phyloP scores from a whole-genome alignment of 75 land plant genomes.

The Pinus taeda region DNA sequence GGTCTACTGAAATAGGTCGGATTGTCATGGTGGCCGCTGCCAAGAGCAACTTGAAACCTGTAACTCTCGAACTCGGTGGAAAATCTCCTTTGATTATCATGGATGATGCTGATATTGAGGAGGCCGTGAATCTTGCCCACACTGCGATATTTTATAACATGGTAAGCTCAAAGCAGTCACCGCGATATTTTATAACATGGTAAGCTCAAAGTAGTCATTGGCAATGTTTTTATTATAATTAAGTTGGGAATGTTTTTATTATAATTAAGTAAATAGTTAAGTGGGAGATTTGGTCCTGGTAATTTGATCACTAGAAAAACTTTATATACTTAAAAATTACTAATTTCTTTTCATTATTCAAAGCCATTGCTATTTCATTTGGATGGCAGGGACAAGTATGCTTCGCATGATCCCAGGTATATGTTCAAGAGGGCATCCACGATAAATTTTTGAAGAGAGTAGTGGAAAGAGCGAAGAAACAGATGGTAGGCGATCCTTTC shows the following conservation, averaged over 20 bases:
- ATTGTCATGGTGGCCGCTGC: slow-evolving; percentile 29
- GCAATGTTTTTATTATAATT: too few species aligned
- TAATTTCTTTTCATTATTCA: too few species aligned
- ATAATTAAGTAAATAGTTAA: too few species aligned
- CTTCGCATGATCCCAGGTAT: slow-evolving; percentile 18
- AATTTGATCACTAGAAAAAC: too few species aligned
- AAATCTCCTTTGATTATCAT: slow-evolving; percentile 28
- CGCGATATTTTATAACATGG: too few species aligned
- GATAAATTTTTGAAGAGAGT: slow-evolving; percentile 19
- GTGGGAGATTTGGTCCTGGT: too few species aligned
- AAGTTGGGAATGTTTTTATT: too few species aligned
- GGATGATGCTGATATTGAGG: slow-evolving; percentile 29
- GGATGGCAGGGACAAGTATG: slow-evolving; percentile 22
- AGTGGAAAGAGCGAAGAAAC: slow-evolving; percentile 10
- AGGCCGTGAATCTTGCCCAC: slow-evolving; percentile 29
- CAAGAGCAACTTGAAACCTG: slow-evolving; percentile 29
- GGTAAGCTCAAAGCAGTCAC: slow-evolving; percentile 22
- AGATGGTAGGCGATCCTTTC: too few species aligned
- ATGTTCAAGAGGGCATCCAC: slow-evolving; percentile 25
- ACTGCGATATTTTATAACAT: slow-evolving; percentile 17
- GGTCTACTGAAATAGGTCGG: slow-evolving; percentile 34
- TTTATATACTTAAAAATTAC: too few species aligned
- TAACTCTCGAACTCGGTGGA: slow-evolving; percentile 34
- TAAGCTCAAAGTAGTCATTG: background rate
- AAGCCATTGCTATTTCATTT: too few species aligned